Evolutionary conservation across 2,329 filamentous ascomycete species (phyloP), one percentile per base, ranked within the genome.

Genomic region (Calonectria hongkongensis): DNA sequence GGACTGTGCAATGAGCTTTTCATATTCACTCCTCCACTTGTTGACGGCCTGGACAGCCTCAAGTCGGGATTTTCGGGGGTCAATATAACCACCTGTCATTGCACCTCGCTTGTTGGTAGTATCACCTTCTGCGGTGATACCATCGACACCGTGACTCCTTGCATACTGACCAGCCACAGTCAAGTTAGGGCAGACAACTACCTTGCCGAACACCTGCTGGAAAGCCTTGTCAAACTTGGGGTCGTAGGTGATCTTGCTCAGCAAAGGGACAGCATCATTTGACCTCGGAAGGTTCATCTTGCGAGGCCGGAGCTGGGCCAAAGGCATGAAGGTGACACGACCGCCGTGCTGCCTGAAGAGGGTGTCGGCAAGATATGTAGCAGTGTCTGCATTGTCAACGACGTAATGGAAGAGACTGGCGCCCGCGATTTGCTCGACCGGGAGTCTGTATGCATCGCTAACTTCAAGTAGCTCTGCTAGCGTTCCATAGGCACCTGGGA

Each of bases 351-450:
- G 92, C 75, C 92, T 93, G 81, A 95, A 94, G 33, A 99, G 88
- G 16, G 92, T 90, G 76, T 96, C 94, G 51, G 97, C 92, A 41
- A 98, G 90, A 77, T 92, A 91, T 1, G 94, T 95, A 0, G 96
- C 95, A 0, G 96, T 98, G 48, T 94, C 92, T 73, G 97, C 95
- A 63, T 94, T 96, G 82, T 99, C 96, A 51, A 98, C 96, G 13
- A 99, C 92, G 77, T 98, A 98, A 84, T 99, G 95, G 85, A 99
- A 99, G 10, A 99, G 88, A 82, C 95, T 98, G 75, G 93, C 93
- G 21, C 97, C 97, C 2, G 96, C 97, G 65, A 96, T 97, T 78
- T 98, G 95, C 84, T 99, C 97, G 12, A 97, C 94, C 2, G 97
- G 95, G 13, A 96, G 92, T 73, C 95, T 92, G 84, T 98, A 98